These are phyloP conservation scores for Chalara sp. DNA, from an alignment of 2,329 filamentous ascomycete species.

Conservation along the genomic window DNA sequence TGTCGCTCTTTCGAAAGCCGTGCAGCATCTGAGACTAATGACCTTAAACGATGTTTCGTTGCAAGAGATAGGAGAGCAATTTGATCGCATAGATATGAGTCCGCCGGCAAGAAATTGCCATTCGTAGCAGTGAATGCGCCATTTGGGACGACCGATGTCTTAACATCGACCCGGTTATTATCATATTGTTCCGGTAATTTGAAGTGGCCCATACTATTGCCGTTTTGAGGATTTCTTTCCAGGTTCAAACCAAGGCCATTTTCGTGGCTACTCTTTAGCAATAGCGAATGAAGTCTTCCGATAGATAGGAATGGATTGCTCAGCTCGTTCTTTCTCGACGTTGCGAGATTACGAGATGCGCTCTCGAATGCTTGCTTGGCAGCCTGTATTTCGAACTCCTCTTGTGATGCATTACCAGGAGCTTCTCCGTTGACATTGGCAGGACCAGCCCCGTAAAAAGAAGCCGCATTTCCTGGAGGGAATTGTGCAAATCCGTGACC, in stretches of 20 bases:
- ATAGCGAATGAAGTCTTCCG: conserved; percentile 31
- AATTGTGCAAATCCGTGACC: conserved; percentile 46
- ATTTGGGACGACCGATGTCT: conserved; percentile 53
- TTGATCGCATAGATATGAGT: conserved; percentile 73
- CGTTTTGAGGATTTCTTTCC: conserved; percentile 43
- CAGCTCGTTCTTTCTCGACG: conserved; percentile 51
- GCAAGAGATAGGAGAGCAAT: conserved; percentile 77
- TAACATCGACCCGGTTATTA: conserved; percentile 38
- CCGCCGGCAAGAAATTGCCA: conserved; percentile 66
- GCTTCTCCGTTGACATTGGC: conserved; percentile 54
- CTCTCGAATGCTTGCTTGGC: conserved; percentile 60
- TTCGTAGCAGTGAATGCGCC: conserved; percentile 55
- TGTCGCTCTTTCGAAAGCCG: conserved; percentile 65
- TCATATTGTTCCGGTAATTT: conserved; percentile 23
- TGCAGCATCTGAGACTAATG: conserved; percentile 71
- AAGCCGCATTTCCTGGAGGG: conserved; percentile 45
- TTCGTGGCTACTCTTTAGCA: conserved; percentile 50
- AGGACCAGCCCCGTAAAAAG: conserved; percentile 59
- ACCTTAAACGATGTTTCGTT: conserved; percentile 70
- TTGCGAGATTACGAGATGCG: conserved; percentile 48
- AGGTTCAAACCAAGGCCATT: conserved; percentile 49
- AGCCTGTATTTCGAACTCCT: conserved; percentile 58
- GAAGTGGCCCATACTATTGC: conserved; percentile 30
- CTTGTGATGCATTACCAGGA: conserved; percentile 42
- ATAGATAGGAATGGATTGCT: conserved; percentile 42